A percentile compares a stretch with the other conserved stretches of the same genome.
Evolutionary conservation across 1,139 yeast species (phyloP).

Genomic region (Candida gigantensis): DNA sequence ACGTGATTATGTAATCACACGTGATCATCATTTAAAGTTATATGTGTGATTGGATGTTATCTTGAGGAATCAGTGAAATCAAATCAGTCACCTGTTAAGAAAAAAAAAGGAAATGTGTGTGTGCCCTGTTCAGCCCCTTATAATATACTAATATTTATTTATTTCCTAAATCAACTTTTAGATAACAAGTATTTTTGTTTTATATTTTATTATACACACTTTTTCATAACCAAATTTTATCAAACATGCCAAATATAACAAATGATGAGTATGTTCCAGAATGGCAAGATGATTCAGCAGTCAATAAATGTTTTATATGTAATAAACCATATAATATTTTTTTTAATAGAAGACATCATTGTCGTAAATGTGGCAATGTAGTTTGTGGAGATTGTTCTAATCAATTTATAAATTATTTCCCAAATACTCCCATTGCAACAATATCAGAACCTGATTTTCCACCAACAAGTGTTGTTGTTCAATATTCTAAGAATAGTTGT

Average conservation of each 20-base stretch:
- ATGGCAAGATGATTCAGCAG: constrained; percentile 83
- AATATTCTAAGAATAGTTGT: constrained; percentile 22
- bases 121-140: no score
- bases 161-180: no score
- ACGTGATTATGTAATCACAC: neutral
- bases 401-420: constrained; percentile 43
- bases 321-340: constrained; percentile 57
- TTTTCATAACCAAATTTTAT: neutral
- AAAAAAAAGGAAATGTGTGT: neutral
- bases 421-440: constrained; percentile 40
- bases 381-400: constrained; percentile 70
- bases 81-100: no score
- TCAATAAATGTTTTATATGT: constrained; percentile 64
- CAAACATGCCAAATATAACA: neutral
- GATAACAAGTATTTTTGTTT: no score
- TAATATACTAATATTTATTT: no score
- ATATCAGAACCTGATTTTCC: constrained; percentile 17
- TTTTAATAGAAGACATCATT: constrained; percentile 79
- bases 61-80: no score
- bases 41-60: no score
- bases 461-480: constrained; percentile 1
- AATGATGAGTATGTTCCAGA: constrained; percentile 37
- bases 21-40: neutral
- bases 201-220: neutral
- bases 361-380: constrained; percentile 81